Evolutionary conservation across 2,329 filamentous ascomycete genomes (phyloP), one percentile per base, ranked within the genome.

Genomic region (Arachnopeziza araneosa): DNA sequence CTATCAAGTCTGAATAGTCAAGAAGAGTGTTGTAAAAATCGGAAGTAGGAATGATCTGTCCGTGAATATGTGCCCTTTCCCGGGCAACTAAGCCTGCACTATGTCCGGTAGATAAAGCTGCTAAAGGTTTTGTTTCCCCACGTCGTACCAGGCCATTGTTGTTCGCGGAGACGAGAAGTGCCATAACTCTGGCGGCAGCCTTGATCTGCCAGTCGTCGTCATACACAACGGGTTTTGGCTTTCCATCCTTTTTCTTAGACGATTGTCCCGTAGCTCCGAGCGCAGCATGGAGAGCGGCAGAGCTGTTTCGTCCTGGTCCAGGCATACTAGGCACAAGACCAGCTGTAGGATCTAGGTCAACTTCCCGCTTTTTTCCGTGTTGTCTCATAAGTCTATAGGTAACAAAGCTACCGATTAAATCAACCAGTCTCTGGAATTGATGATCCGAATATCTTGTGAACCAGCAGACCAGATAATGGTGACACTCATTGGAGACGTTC

Each of bases 131-230:
- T n/a, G 36, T 68, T 56, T 78, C 75, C 24, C 72, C 71, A 67
- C 73, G 76, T 60, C 75, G 75, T 48, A 71, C 63, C 26, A 74
- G 60, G 55, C 73, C 72, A 49, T 75, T 79, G 61, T 87, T 89
- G 74, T 96, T 97, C 24, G 92, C 92, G 1, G 87, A 83, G 70
- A 96, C 96, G 1, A 96, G 73, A 23, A 96, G 74, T 10, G 89
- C 86, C 79, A 96, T 87, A 1, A 96, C 85, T 66, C 88, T 86
- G 2, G 91, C 87, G 8, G 89, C 89, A 12, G 90, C 90, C 71
- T 86, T 89, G 59, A 96, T 84, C 73, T 96, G 92, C 93, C 93
- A 97, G 70, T 96, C 93, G 60, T 93, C 90, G 22, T 82, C 80
- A 71, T 95, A 96, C 0, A 85, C 75, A 1, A 85, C 79, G 63